A percentile compares a stretch with the other conserved stretches of the same genome.
Evolutionary conservation across 2,329 filamentous ascomycete species (phyloP).

Genomic region (Aspergillus eucalypticola): DNA sequence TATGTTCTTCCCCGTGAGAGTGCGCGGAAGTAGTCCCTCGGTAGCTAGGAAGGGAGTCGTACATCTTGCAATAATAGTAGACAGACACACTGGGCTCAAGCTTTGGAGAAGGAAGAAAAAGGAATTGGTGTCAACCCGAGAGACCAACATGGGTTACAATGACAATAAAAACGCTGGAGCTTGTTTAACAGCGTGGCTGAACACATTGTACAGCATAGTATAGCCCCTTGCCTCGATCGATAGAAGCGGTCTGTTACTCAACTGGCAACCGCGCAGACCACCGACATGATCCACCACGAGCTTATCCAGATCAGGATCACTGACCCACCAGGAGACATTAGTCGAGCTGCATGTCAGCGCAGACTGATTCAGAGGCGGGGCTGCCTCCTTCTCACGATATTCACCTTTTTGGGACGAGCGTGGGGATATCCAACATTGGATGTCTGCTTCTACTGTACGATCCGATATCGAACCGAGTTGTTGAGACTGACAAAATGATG

Average conservation of each 20-base stretch:
- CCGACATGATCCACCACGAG: not conserved
- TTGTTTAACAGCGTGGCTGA: not conserved
- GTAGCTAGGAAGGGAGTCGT: conserved; percentile 1
- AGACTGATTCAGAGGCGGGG: not conserved
- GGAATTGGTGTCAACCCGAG: too few relatives aligned
- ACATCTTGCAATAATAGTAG: conserved; percentile 10
- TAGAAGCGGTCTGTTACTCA: not conserved
- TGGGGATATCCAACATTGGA: not conserved
- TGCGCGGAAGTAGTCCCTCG: not conserved
- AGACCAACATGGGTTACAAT: not conserved
- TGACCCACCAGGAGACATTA: not conserved
- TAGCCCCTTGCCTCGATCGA: not conserved
- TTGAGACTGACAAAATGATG: too few relatives aligned
- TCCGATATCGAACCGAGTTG: too few relatives aligned
- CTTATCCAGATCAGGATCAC: not conserved
- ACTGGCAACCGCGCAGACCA: not conserved
- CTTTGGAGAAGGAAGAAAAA: not conserved
- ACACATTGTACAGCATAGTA: not conserved
- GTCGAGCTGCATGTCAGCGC: not conserved
- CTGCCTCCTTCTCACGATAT: not conserved
- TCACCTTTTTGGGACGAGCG: not conserved
- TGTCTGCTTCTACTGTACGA: not conserved
- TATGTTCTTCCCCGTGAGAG: conserved; percentile 22
- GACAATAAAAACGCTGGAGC: not conserved
- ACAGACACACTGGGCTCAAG: not conserved